Conservation (phyloP, 768 basidiomycete species). For the Chalciporus pseudorubinellus region DNA sequence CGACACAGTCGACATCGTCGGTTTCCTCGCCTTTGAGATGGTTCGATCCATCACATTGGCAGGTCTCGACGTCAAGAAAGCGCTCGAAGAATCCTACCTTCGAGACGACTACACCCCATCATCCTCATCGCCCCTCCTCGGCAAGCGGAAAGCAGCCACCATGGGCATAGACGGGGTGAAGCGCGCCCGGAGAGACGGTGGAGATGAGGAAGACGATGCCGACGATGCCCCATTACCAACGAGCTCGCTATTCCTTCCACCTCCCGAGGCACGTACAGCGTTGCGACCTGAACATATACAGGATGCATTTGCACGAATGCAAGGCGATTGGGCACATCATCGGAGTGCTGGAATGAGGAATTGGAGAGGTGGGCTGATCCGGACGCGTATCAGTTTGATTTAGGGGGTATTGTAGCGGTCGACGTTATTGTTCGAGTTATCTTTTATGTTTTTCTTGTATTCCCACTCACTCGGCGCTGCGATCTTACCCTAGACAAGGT, state of each 20-base stretch:
- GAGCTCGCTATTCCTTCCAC: slow-evolving; percentile 76
- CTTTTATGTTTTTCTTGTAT: not conserved
- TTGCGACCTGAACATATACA: slow-evolving; percentile 84
- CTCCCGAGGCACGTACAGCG: slow-evolving; percentile 76
- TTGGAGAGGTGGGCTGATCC: slow-evolving; percentile 81
- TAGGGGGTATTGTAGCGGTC: slow-evolving; percentile 34
- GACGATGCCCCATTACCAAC: slow-evolving; percentile 67
- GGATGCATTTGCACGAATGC: slow-evolving; percentile 89
- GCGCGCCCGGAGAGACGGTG: slow-evolving; percentile 47
- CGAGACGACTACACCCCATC: slow-evolving; percentile 56
- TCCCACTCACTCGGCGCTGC: not conserved
- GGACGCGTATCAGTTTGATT: slow-evolving; percentile 79
- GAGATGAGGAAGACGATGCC: slow-evolving; percentile 51
- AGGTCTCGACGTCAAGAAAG: slow-evolving; percentile 79
- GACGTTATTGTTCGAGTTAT: not conserved
- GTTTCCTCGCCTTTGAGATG: slow-evolving; percentile 97
- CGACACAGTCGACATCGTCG: slow-evolving; percentile 94
- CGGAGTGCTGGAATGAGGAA: slow-evolving; percentile 86
- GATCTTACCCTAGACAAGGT: not conserved
- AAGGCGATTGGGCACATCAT: slow-evolving; percentile 76
- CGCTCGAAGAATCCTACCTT: slow-evolving; percentile 68
- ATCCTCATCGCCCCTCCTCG: slow-evolving; percentile 53
- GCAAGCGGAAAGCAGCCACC: slow-evolving; percentile 62
- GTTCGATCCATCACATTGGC: slow-evolving; percentile 90
- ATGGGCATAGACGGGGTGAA: slow-evolving; percentile 45